Conservation (phyloP, 2,329 filamentous ascomycete species). For the Hirsutella thompsonii region DNA sequence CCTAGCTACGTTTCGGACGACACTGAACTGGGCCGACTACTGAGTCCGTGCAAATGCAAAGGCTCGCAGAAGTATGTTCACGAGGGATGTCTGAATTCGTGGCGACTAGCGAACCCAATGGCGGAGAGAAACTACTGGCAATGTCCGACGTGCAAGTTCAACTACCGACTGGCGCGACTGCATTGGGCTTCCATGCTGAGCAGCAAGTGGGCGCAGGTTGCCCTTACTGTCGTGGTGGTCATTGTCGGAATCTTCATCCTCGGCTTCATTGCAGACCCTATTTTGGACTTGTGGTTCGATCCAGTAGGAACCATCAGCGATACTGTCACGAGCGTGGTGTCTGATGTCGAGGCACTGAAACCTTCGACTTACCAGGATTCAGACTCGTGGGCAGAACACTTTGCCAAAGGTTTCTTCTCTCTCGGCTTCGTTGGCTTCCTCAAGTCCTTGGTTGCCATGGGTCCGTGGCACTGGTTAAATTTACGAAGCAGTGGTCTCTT, state of each 20-base stretch:
- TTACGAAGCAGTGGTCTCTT: conserved; percentile 48
- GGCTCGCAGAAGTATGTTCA: conserved; percentile 91
- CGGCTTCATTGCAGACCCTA: conserved; percentile 85
- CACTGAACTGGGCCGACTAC: conserved; percentile 59
- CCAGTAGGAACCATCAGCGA: conserved; percentile 51
- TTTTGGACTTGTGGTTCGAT: conserved; percentile 80
- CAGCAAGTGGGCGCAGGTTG: conserved; percentile 52
- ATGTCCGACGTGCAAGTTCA: conserved; percentile 78
- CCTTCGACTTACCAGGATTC: conserved; percentile 32
- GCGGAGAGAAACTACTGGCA: conserved; percentile 64
- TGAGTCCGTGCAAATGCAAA: conserved; percentile 88
- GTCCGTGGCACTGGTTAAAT: conserved; percentile 67
- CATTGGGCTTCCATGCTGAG: conserved; percentile 59
- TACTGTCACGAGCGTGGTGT: conserved; percentile 31
- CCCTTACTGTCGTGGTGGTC: conserved; percentile 61
- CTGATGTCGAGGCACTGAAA: conserved; percentile 23
- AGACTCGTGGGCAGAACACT: conserved; percentile 66
- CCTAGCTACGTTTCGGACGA: conserved; percentile 60
- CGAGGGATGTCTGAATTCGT: conserved; percentile 73
- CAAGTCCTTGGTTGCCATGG: conserved; percentile 64
- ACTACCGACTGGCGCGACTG: conserved; percentile 67
- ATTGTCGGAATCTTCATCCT: conserved; percentile 63
- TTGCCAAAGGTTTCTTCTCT: conserved; percentile 80
- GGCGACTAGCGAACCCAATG: conserved; percentile 61
- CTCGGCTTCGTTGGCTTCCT: conserved; percentile 76